These are phyloP conservation scores for Evansstolkia leycettana DNA, from an alignment of 495 filamentous ascomycete genomes.

Conservation along the genomic window DNA sequence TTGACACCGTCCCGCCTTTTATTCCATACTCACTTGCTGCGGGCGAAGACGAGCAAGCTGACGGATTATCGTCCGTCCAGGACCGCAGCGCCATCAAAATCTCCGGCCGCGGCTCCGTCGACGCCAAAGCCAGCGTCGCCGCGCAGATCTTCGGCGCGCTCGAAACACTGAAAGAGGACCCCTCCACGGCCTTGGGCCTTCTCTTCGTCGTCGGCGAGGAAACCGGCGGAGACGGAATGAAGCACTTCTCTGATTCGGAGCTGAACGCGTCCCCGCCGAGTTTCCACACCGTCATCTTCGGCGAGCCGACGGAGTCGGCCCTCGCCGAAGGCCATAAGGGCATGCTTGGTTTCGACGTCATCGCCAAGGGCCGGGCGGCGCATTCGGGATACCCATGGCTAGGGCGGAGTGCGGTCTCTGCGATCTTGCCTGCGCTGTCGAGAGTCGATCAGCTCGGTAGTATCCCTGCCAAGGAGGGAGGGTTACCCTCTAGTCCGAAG, in stretches of 20 bases:
- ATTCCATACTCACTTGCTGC: slow-evolving; percentile 35
- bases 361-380: slow-evolving; percentile 61
- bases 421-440: slow-evolving; percentile 56
- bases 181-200: slow-evolving; percentile 44
- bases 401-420: slow-evolving; percentile 64
- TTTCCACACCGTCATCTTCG: slow-evolving; percentile 70
- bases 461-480: slow-evolving; percentile 25
- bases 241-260: slow-evolving; percentile 27
- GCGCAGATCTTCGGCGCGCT: slow-evolving; percentile 58
- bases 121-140: slow-evolving; percentile 84
- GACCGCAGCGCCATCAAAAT: slow-evolving; percentile 38
- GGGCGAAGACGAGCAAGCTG: slow-evolving; percentile 5
- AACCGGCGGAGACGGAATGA: slow-evolving; percentile 75
- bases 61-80: slow-evolving; percentile 13
- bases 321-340: slow-evolving; percentile 90
- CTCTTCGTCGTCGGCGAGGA: slow-evolving; percentile 92
- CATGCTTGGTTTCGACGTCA: slow-evolving; percentile 48
- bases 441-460: slow-evolving; percentile 44
- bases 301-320: slow-evolving; percentile 76
- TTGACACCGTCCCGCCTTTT: slow-evolving; percentile 58
- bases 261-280: slow-evolving; percentile 20
- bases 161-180: slow-evolving; percentile 38
- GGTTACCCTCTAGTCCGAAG: slow-evolving; percentile 58
- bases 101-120: slow-evolving; percentile 71
- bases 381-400: slow-evolving; percentile 87